Base-by-base conservation (phyloP, 495 filamentous ascomycete genomes). In the Acidiella bohemica region DNA sequence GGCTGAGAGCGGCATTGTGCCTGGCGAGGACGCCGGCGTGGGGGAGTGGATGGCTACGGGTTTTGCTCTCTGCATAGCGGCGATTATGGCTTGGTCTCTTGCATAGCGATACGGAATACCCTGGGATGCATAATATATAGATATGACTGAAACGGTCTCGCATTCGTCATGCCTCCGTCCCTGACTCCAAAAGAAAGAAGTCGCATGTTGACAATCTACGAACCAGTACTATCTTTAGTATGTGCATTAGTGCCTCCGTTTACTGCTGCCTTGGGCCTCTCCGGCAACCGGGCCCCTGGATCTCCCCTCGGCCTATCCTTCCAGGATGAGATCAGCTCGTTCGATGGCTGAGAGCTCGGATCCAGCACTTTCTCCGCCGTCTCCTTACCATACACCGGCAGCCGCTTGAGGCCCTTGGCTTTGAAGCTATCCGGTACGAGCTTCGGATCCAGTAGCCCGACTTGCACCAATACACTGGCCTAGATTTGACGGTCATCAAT, bases 401-500 rank as follows among this genome's bases (percentile, higher is more conserved):
- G 36, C 20, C 46, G 38, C 38, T 55, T 53, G 23, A 57, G 17
- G 4, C 59, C 59, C 23, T 57, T 27, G 3, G 41, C 33, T 31
- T 53, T 55, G 21, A 59, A 32, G n/a, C 29, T 41, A 21, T 57
- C 40, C 27, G 58, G 56, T 13, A 60, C 56, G 13, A 49, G 30
- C 17, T 60, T 59, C 16, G 58, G 58, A 46, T 62, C 58, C 17
- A 62, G 43, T 14, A 57, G 39, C 1, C 59, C 59, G n/a, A 59
- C 44, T 32, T 62, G 42, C 14, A 44, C 32, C 11, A 39, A 25
- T 11, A 39, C 32, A 8, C 54, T 51, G n/a, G n/a, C n/a, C n/a
- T n/a, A n/a, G n/a, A n/a, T 4, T 57, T 57, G n/a, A 28, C n/a
- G 25, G 25, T 28, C 25, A 28, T 7, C 25, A 28, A n/a, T 7